Evolutionary conservation across 1,284 basidiomycete species (phyloP).

Genomic region (Ustilago vetiveriae): DNA sequence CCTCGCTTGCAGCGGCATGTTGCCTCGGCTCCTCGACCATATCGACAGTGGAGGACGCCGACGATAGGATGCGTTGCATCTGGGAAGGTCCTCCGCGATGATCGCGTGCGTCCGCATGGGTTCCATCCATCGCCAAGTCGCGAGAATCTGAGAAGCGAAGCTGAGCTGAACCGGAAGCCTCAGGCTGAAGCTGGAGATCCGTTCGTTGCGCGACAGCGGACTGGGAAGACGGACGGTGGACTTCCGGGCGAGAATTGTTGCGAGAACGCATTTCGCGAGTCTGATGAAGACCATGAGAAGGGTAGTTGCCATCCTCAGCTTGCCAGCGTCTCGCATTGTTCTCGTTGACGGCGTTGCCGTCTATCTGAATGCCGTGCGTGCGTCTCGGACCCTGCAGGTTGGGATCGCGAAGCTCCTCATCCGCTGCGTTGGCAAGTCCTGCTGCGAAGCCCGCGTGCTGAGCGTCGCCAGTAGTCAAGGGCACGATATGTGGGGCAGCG

Average conservation of each 20-base stretch:
- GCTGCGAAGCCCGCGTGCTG: slow-evolving; percentile 11
- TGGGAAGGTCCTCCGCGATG: slow-evolving; percentile 14
- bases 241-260: not conserved
- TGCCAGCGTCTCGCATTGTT: slow-evolving; percentile 11
- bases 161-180: slow-evolving; percentile 1
- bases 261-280: slow-evolving; percentile 7
- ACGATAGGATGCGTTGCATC: slow-evolving; percentile 18
- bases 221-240: slow-evolving; percentile 1
- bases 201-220: not conserved
- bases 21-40: slow-evolving; percentile 13
- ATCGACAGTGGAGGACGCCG: slow-evolving; percentile 15
- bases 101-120: not conserved
- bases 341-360: slow-evolving; percentile 10
- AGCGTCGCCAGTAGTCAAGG: slow-evolving; percentile 9
- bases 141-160: not conserved
- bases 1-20: slow-evolving; percentile 14
- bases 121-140: not conserved
- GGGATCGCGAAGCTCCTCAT: slow-evolving; percentile 7
- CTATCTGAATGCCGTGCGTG: slow-evolving; percentile 12
- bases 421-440: slow-evolving; percentile 10
- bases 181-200: slow-evolving; percentile 2
- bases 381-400: slow-evolving; percentile 8
- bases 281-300: not conserved
- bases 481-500: slow-evolving; percentile 20
- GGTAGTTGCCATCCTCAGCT: not conserved